Evolutionary conservation across 2,329 filamentous ascomycete genomes (phyloP).

Genomic region (Colletotrichum sp.): DNA sequence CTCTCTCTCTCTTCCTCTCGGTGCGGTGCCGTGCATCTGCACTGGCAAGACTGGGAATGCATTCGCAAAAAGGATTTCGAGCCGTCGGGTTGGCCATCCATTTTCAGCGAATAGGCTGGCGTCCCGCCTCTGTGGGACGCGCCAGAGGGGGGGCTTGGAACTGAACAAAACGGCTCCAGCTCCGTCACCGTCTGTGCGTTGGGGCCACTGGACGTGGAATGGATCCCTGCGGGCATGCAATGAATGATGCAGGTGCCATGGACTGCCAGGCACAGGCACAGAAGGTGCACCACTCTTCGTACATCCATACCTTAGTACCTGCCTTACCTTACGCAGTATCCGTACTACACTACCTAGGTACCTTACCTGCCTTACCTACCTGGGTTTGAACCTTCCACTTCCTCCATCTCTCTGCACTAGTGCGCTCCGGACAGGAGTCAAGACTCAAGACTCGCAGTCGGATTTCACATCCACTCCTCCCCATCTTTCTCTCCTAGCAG

Average conservation of each 20-base stretch:
- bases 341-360: background rate
- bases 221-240: background rate
- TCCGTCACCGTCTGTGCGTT: constrained; percentile 19
- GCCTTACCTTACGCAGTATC: background rate
- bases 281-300: background rate
- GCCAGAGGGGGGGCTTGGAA: constrained; percentile 8
- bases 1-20: background rate
- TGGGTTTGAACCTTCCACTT: background rate
- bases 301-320: background rate
- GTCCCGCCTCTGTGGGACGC: constrained; percentile 17
- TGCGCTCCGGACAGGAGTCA: background rate
- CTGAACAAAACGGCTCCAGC: constrained; percentile 1
- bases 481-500: background rate
- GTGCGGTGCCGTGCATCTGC: background rate
- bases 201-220: background rate
- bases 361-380: background rate
- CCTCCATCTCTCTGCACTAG: background rate
- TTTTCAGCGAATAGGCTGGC: constrained; percentile 12
- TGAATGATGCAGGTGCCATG: constrained; percentile 1
- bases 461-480: background rate
- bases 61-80: background rate
- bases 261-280: background rate
- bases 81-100: background rate
- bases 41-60: background rate
- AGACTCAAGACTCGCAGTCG: background rate